Conservation (phyloP, 331 rosid species). For the Cydonia oblonga region DNA sequence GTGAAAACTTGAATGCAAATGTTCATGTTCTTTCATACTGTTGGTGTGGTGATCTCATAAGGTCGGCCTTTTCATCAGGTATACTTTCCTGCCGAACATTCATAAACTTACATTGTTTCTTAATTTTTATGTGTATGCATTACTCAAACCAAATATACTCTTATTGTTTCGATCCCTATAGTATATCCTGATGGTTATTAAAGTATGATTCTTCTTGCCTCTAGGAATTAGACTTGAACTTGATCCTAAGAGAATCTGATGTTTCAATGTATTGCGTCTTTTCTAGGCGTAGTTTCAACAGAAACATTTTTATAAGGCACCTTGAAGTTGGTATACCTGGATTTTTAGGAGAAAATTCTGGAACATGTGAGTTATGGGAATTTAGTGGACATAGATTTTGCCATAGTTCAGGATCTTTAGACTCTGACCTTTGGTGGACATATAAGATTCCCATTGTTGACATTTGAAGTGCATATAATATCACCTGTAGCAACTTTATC, state of each 20-base stretch:
- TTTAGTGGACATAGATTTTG: neutral
- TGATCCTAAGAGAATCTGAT: neutral
- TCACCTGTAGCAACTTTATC: neutral
- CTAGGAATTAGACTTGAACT: neutral
- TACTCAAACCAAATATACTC: neutral
- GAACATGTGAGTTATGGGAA: neutral
- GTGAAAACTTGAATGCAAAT: constrained; percentile 50
- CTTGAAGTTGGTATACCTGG: neutral
- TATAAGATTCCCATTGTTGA: neutral
- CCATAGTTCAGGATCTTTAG: neutral
- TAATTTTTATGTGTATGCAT: neutral
- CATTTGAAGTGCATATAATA: neutral
- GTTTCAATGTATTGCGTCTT: neutral
- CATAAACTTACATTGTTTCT: too few species aligned
- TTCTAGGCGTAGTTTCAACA: neutral
- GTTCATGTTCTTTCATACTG: constrained; percentile 90
- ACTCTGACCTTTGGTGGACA: neutral
- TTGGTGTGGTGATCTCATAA: constrained; percentile 96
- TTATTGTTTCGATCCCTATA: neutral
- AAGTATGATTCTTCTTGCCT: neutral
- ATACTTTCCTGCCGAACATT: constrained; percentile 13
- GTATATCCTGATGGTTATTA: neutral
- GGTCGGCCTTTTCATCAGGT: constrained; percentile 86
- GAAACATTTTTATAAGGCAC: neutral
- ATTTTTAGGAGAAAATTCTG: neutral